Percentiles rank a stretch among this genome's conserved stretches.
These are phyloP conservation scores for Astrocystis sublimbata DNA, from an alignment of 495 filamentous ascomycete genomes.

Conservation along the genomic window DNA sequence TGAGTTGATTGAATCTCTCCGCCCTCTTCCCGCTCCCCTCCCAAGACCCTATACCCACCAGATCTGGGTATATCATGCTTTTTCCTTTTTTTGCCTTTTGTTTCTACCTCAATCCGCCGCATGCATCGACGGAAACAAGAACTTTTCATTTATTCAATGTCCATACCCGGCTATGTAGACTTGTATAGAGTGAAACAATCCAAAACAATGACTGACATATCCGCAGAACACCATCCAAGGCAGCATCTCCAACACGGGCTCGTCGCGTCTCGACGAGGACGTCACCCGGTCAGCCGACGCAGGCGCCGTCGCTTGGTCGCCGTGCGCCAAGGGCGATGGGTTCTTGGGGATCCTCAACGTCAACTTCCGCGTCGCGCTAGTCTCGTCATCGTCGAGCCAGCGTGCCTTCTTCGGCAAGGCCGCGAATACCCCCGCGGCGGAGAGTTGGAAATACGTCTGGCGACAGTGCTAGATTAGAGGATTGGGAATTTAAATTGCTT, in stretches of 20 bases:
- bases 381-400: slow-evolving; percentile 32
- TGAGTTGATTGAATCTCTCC: slow-evolving; percentile 19
- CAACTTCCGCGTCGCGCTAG: slow-evolving; percentile 47
- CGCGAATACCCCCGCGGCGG: slow-evolving; percentile 26
- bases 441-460: slow-evolving; percentile 48
- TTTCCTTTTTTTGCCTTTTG: not conserved
- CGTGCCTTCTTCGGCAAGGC: slow-evolving; percentile 43
- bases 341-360: slow-evolving; percentile 45
- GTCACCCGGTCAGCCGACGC: slow-evolving; percentile 33
- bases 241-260: slow-evolving; percentile 30
- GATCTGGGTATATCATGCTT: no score
- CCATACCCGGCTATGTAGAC: no score
- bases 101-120: not conserved
- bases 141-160: no score
- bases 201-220: not conserved
- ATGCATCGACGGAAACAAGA: not conserved
- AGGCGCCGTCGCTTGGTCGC: slow-evolving; percentile 37
- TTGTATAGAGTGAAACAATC: not conserved
- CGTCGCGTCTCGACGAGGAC: slow-evolving; percentile 28
- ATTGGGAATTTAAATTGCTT: not conserved
- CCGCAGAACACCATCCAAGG: slow-evolving; percentile 29
- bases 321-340: slow-evolving; percentile 35
- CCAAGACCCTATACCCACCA: not conserved
- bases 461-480: slow-evolving; percentile 35
- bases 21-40: not conserved